Evolutionary conservation across 257 asterid species (phyloP).

Genomic region (Asclepias syriaca): DNA sequence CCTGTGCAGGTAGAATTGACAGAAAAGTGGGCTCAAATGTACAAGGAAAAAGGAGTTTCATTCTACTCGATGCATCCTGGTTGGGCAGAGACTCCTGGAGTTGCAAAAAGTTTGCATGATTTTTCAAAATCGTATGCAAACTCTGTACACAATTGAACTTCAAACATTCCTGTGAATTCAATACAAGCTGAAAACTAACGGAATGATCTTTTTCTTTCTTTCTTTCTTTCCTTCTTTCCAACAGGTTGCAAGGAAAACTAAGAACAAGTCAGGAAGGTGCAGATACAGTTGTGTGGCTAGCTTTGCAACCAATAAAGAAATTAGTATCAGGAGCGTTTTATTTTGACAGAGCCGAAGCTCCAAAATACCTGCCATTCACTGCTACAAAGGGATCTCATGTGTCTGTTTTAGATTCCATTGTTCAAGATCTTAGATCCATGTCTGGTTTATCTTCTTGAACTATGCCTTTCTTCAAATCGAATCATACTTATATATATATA

Average conservation of each 20-base stretch:
- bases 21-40: constrained; percentile 75
- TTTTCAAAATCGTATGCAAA: constrained; percentile 55
- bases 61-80: constrained; percentile 99
- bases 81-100: constrained; percentile 99
- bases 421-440: constrained; percentile 36
- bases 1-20: constrained; percentile 70
- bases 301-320: constrained; percentile 80
- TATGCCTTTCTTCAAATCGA: neutral
- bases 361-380: constrained; percentile 70
- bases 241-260: constrained; percentile 66
- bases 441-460: constrained; percentile 22
- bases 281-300: constrained; percentile 75
- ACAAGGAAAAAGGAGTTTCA: constrained; percentile 59
- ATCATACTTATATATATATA: too few relatives aligned
- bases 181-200: neutral
- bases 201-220: constrained; percentile 1
- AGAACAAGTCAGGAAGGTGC: constrained; percentile 90
- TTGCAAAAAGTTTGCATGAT: constrained; percentile 64
- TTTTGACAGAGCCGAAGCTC: constrained; percentile 71
- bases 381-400: constrained; percentile 61
- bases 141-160: neutral
- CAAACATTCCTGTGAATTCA: neutral
- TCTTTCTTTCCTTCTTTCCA: constrained; percentile 11
- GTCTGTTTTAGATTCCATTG: constrained; percentile 47
- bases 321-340: constrained; percentile 63